Conservation (phyloP, 2,329 filamentous ascomycete species). For the Emericellopsis cladophorae region DNA sequence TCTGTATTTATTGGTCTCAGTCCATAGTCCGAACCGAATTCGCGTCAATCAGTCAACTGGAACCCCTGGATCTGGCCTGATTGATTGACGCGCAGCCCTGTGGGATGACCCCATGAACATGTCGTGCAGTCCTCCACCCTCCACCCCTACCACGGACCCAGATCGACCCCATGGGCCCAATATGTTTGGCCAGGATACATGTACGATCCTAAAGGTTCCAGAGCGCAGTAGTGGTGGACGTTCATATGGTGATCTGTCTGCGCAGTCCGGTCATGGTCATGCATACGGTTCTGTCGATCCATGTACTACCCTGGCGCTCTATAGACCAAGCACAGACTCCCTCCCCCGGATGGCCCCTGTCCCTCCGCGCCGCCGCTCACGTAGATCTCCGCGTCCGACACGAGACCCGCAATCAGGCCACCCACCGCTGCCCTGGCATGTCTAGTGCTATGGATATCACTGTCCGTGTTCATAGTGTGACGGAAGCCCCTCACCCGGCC, state of each 20-base stretch:
- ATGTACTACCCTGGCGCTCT: neutral
- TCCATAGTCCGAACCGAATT: too few species aligned
- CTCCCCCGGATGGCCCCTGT: slow-evolving; percentile 3
- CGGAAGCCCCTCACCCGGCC: slow-evolving; percentile 1
- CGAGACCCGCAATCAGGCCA: slow-evolving; percentile 2
- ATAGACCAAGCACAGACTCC: slow-evolving; percentile 4
- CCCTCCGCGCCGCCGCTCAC: slow-evolving; percentile 4
- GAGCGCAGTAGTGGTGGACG: too few species aligned
- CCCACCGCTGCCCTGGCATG: slow-evolving; percentile 4
- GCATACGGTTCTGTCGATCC: neutral
- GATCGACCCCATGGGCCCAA: too few species aligned
- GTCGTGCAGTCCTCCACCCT: too few species aligned
- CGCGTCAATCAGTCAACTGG: too few species aligned
- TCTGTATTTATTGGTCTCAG: too few species aligned
- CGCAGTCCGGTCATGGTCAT: neutral
- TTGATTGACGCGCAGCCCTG: too few species aligned
- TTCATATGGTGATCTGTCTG: neutral
- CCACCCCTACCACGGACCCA: too few species aligned
- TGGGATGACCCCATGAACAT: too few species aligned
- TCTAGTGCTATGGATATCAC: slow-evolving; percentile 4
- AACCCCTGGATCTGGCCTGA: too few species aligned
- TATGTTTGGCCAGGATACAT: too few species aligned
- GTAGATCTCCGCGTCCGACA: slow-evolving; percentile 3
- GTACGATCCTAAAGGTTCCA: too few species aligned
- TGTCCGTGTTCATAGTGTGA: slow-evolving; percentile 4